Conservation (phyloP, 768 basidiomycete genomes). For the Saitozyma podzolica region DNA sequence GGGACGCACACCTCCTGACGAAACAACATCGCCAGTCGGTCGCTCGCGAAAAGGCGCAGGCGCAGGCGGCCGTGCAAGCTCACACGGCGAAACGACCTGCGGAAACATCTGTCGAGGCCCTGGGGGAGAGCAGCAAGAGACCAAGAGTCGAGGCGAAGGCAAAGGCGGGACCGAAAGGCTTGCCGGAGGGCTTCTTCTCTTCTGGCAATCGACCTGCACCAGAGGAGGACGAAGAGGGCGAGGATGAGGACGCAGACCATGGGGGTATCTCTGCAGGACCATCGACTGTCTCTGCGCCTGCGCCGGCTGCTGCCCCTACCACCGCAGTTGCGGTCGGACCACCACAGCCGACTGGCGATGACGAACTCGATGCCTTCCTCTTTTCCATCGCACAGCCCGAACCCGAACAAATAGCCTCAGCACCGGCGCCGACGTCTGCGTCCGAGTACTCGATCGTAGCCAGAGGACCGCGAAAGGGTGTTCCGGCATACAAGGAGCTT, state of each 20-base stretch:
- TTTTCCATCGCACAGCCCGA: conserved; percentile 28
- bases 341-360: conserved; percentile 34
- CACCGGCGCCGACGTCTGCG: conserved; percentile 1
- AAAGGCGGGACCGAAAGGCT: conserved; percentile 3
- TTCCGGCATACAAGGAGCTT: conserved; percentile 30
- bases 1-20: conserved; percentile 48
- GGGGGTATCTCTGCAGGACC: not conserved
- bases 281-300: too few species aligned
- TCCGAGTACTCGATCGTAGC: not conserved
- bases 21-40: conserved; percentile 49
- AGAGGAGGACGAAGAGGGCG: conserved; percentile 13
- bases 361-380: conserved; percentile 45
- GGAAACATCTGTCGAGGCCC: not conserved
- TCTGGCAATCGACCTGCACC: conserved; percentile 10
- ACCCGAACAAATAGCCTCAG: not conserved
- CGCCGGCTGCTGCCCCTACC: not conserved
- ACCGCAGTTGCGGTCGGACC: not conserved
- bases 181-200: conserved; percentile 30
- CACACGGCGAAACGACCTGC: conserved; percentile 18
- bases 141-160: conserved; percentile 4
- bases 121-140: conserved; percentile 14
- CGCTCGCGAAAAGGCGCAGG: conserved; percentile 39
- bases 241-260: conserved; percentile 1
- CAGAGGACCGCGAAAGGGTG: conserved; percentile 13
- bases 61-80: conserved; percentile 12